Evolutionary conservation across 2,329 filamentous ascomycete genomes (phyloP), one percentile per base, ranked within the genome.

Genomic region (Herpotrichia juniperi): DNA sequence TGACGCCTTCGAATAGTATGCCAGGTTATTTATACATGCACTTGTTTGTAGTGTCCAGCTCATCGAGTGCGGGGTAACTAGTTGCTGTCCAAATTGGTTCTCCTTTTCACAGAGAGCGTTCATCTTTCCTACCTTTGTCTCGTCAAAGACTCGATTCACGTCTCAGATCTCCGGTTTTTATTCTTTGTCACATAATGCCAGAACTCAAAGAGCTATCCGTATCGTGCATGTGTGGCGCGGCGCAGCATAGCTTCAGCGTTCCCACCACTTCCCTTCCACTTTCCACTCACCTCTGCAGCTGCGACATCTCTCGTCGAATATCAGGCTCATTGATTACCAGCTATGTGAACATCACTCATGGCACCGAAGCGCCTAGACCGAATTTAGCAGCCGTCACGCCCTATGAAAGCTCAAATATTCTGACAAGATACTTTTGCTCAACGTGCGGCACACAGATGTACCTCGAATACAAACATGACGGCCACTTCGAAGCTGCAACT

Each of bases 261-360:
- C 54, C 68, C 1, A 42, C 30, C 4, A 66, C 74, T 1, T 56
- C 57, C 0, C 69, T 81, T 2, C 80, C 80, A 2, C 63, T 83
- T 1, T 54, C 70, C n/a, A 76, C 71, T 0, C 62, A 68, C 7
- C 71, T 71, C 56, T 83, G 81, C 57, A 79, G 80, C 66, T 83
- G 80, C 69, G 67, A 69, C 31, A 81, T 79, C 2, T 83, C 81
- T 51, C 74, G 80, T 2, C 79, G 76, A 32, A 54, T 71, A 4
- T 79, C 78, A 0, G 80, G 80, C 35, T 74, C 64, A 7, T 64
- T 80, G 26, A 75, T 79, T 60, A 73, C 68, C n/a, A 71, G 62
- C 19, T 71, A 71, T 25, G 50, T 72, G 1, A 52, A 58, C 8
- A 79, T 79, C 71, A 74, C 71, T 1, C 45, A 62, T 21, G 67